Evolutionary conservation across 2,329 filamentous ascomycete genomes (phyloP).

Genomic region (Tolypocladium endophyticum): DNA sequence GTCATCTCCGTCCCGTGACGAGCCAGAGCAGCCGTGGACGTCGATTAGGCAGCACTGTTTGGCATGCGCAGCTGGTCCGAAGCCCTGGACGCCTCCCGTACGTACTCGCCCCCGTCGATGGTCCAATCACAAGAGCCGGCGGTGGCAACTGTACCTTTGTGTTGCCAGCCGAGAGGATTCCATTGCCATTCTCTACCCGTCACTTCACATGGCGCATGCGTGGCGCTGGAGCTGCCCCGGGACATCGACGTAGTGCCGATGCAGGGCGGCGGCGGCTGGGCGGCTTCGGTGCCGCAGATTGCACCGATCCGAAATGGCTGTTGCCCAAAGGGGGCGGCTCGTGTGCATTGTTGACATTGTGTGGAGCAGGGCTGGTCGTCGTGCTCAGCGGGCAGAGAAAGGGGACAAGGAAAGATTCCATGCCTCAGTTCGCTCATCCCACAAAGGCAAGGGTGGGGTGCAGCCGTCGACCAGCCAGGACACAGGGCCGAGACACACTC

Average conservation of each 20-base stretch:
- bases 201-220: background rate
- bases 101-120: background rate
- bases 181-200: background rate
- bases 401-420: background rate
- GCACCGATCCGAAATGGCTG: background rate
- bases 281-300: background rate
- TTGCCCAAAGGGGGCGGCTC: background rate
- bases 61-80: background rate
- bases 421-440: background rate
- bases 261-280: background rate
- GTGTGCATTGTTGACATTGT: background rate
- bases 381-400: background rate
- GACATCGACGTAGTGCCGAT: background rate
- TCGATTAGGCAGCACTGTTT: background rate
- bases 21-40: background rate
- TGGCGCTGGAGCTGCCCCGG: background rate
- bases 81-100: background rate
- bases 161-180: background rate
- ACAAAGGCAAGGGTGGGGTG: background rate
- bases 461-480: background rate
- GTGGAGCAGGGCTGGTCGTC: background rate
- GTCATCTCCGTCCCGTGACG: background rate
- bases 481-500: background rate
- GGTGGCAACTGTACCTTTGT: background rate
- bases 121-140: background rate